Conservation (phyloP, 768 basidiomycete genomes). For the Thelephora ganbajun region DNA sequence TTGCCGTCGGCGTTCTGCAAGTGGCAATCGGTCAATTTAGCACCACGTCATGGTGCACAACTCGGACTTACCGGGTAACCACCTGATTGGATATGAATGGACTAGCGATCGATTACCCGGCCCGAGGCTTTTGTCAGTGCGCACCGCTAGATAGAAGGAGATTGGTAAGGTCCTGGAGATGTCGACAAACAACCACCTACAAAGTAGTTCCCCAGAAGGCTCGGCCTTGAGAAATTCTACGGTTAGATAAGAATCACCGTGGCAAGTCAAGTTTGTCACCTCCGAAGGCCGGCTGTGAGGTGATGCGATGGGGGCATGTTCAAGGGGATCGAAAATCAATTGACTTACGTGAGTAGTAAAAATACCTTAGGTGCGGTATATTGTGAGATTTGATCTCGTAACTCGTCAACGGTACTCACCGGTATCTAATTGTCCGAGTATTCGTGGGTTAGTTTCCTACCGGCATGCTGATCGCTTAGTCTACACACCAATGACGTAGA, state of each 20-base stretch:
- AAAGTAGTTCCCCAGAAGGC: background rate
- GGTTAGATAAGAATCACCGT: too few species aligned
- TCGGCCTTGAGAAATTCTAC: background rate
- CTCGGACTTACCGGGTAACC: too few species aligned
- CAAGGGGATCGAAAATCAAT: background rate
- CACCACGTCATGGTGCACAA: too few species aligned
- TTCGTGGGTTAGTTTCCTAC: too few species aligned
- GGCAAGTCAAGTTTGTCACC: too few species aligned
- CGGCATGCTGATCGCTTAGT: too few species aligned
- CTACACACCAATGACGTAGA: conserved; percentile 27
- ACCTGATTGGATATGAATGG: too few species aligned
- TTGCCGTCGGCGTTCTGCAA: conserved; percentile 29
- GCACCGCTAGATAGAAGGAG: too few species aligned
- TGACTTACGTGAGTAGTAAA: conserved; percentile 10
- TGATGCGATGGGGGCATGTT: conserved; percentile 14
- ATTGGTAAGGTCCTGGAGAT: background rate
- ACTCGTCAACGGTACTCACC: background rate
- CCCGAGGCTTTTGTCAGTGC: too few species aligned
- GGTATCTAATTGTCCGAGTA: too few species aligned
- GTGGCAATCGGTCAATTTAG: background rate
- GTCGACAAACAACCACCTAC: background rate
- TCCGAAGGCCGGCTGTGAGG: background rate
- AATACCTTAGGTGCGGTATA: conserved; percentile 9
- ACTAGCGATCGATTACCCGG: too few species aligned
- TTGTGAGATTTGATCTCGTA: background rate